Conservation (phyloP, 495 filamentous ascomycete genomes). For the Venustampulla echinocandica region DNA sequence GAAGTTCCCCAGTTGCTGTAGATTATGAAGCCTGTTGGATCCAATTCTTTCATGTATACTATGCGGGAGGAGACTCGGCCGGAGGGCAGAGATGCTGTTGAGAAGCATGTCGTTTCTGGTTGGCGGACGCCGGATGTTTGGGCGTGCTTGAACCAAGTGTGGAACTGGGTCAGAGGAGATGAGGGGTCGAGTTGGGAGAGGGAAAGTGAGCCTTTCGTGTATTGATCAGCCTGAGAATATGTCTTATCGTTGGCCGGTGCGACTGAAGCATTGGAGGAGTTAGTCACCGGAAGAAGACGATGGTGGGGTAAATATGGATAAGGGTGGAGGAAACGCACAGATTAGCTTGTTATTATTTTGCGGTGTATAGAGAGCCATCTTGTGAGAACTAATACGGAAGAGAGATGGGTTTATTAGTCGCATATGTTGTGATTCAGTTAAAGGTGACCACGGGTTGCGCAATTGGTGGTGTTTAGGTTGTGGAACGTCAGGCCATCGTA, state of each 20-base stretch:
- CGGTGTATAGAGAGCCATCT: conserved; percentile 41
- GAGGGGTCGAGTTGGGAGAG: conserved; percentile 41
- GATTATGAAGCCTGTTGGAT: conserved; percentile 72
- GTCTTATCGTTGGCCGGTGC: conserved; percentile 26
- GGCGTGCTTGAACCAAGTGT: conserved; percentile 73
- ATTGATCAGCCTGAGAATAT: conserved; percentile 52
- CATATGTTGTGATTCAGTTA: conserved; percentile 14
- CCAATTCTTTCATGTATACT: conserved; percentile 87
- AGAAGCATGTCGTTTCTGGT: conserved; percentile 67
- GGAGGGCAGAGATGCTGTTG: conserved; percentile 77
- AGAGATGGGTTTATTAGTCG: conserved; percentile 13
- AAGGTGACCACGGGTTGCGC: too few species aligned
- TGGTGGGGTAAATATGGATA: background rate
- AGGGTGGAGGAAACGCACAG: conserved; percentile 31
- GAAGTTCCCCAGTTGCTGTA: conserved; percentile 87
- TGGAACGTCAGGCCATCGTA: conserved; percentile 9
- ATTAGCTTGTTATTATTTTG: conserved; percentile 38
- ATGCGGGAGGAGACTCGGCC: conserved; percentile 76
- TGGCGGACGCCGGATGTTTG: conserved; percentile 52
- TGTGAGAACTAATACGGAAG: conserved; percentile 14
- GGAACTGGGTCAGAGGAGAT: conserved; percentile 69
- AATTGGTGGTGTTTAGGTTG: background rate
- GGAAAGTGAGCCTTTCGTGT: conserved; percentile 46
- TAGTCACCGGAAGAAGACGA: conserved; percentile 32
- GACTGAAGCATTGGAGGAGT: conserved; percentile 25